Conservation (phyloP, 306 rosid genomes). For the Aeschynomene evenia region DNA sequence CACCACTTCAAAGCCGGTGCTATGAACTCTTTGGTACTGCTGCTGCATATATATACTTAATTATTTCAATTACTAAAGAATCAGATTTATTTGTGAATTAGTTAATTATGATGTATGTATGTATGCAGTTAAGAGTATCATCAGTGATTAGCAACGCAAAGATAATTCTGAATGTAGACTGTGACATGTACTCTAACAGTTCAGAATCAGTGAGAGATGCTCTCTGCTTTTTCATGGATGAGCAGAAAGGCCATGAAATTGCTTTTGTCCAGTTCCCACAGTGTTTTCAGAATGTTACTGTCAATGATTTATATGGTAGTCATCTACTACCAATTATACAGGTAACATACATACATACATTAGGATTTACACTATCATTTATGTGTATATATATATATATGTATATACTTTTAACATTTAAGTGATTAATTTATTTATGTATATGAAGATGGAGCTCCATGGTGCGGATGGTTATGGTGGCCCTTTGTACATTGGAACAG, state of each 20-base stretch:
- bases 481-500: conserved; percentile 62
- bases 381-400: too few species aligned
- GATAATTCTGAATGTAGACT: conserved; percentile 60
- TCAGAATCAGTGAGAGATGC: conserved; percentile 63
- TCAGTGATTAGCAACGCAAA: conserved; percentile 69
- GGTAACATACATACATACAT: too few species aligned
- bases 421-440: too few species aligned
- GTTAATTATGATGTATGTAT: not conserved
- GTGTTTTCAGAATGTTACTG: conserved; percentile 39
- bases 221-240: conserved; percentile 79
- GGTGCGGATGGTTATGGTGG: conserved; percentile 74
- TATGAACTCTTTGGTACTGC: conserved; percentile 70
- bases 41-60: not conserved
- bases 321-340: not conserved
- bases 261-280: conserved; percentile 75
- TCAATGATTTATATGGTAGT: conserved; percentile 51
- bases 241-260: conserved; percentile 57
- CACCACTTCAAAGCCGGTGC: conserved; percentile 85
- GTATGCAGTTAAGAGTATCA: conserved; percentile 72
- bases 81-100: not conserved
- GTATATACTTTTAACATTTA: too few species aligned
- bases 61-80: too few species aligned
- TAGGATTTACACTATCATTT: too few species aligned
- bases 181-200: conserved; percentile 70
- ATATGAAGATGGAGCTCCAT: conserved; percentile 46